Evolutionary conservation across 345 rosid genomes (phyloP), one percentile per base, ranked within the genome.

Genomic region (Bruguiera parviflora): DNA sequence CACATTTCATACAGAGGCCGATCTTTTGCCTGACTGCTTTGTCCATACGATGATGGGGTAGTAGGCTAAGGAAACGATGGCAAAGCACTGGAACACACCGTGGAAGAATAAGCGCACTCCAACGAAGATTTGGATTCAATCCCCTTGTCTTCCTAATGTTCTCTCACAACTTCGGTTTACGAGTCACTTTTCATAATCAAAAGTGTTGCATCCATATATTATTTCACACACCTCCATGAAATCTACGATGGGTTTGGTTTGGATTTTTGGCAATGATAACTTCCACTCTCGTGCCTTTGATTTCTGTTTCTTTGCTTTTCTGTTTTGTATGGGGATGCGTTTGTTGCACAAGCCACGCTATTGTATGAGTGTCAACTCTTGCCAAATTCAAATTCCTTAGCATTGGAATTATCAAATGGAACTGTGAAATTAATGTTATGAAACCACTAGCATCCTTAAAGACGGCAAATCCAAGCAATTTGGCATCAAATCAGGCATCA

Each of bases 21-120:
- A 39, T 11, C 16, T 10, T 13, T 13, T 43, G 49, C 8, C 21
- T 6, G 2, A 18, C 5, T 43, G 18, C 18, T 43, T 43, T 43
- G 49, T 43, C 19, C 49, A 13, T 15, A 6, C 6, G 28, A 6
- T 1, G 53, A 22, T 33, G 65, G 58, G 16, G 47, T 43, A 60
- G 56, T 63, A 61, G 74, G 58, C 24, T 59, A 15, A 3, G 51
- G 59, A 58, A 60, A 49, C 61, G 16, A 29, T 49, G 72, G 27
- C 4, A 43, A 3, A 13, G 49, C 49, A 69, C 35, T 53, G 21
- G 20, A 19, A 3, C 37, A 53, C 39, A 58, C 35, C 59, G 68
- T 78, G 69, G 61, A 51, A 66, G 81, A 78, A 74, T 73, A 86
- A 69, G 71, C 87, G 84, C 85, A 76, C 65, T 81, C 83, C 83